Evolutionary conservation across 2,329 filamentous ascomycete species (phyloP), one percentile per base, ranked within the genome.

Genomic region (Reticulascus tulasneorum): DNA sequence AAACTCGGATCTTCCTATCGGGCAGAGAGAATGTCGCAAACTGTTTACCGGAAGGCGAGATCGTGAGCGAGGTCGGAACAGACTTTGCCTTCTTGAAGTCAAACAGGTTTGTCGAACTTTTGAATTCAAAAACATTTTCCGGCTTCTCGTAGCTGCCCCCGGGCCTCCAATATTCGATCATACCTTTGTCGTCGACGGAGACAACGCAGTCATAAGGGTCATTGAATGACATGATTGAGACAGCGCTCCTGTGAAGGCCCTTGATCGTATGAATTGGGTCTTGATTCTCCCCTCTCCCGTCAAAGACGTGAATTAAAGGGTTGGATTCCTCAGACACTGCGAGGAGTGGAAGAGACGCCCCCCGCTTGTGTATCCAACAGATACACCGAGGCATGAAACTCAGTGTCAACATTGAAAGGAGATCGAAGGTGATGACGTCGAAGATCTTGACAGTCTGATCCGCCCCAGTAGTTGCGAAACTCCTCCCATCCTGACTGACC

Each of bases 71-170:
- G 5, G 82, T 79, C 0, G 91, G 90, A 1, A 84, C 77, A 0
- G 89, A 86, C 59, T 95, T 97, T 33, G 86, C 77, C 63, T 96
- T 97, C 55, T 94, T 97, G 67, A 98, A 97, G 35, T 95, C 91
- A 54, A 97, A 98, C 1, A 98, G 72, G 52, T 86, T 93, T 4
- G 93, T 98, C 2, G 86, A 83, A 55, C 88, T 94, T 64, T 98
- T 98, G 65, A 89, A 86, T 48, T 87, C 77, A 57, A 94, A 98
- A 13, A 98, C 89, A 34, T 79, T 88, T 48, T 89, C 82, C 0
- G 93, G 93, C 60, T 97, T 96, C 53, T 94, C 88, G 58, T 88
- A 96, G 24, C 70, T 80, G 3, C 78, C 81, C 44, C 76, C 77
- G 1, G 93, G 89, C 39, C 78, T 77, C 93, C 93, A 98, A 64